Evolutionary conservation across 2,329 filamentous ascomycete genomes (phyloP).

Genomic region (Fusarium pseudoanthophilum): DNA sequence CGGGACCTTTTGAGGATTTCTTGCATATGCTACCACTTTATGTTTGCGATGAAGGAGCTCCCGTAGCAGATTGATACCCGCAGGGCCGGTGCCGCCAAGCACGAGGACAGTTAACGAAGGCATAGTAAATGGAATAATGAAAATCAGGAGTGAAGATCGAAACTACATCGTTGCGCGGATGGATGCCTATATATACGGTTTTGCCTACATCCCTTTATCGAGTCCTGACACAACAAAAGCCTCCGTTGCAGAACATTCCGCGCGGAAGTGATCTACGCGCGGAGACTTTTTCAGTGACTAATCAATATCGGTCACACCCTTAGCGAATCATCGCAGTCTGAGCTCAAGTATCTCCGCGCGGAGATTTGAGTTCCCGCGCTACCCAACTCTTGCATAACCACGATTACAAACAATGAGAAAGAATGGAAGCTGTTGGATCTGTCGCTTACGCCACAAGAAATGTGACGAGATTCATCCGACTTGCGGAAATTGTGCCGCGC

Average conservation of each 20-base stretch:
- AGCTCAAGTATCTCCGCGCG: neutral
- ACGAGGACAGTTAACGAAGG: slow-evolving; percentile 30
- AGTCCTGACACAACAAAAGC: no score
- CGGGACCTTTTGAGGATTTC: slow-evolving; percentile 16
- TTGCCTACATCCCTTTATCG: no score
- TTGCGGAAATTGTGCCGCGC: slow-evolving; percentile 50
- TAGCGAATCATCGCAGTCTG: no score
- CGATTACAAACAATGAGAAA: slow-evolving; percentile 2
- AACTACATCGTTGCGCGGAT: no score
- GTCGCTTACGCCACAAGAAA: slow-evolving; percentile 27
- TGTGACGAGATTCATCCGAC: slow-evolving; percentile 7
- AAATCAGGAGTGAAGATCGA: no score
- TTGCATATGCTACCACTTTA: slow-evolving; percentile 36
- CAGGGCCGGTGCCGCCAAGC: slow-evolving; percentile 48
- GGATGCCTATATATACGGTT: no score
- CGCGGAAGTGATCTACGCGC: no score
- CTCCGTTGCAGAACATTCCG: no score
- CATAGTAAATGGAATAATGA: no score
- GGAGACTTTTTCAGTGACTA: no score
- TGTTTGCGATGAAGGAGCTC: slow-evolving; percentile 46
- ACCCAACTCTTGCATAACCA: neutral
- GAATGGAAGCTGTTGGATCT: slow-evolving; percentile 21
- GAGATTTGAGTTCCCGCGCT: neutral
- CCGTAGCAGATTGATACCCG: slow-evolving; percentile 46
- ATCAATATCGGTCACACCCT: no score